Percentiles rank a stretch among this genome's conserved stretches.
Conservation (phyloP, 2,329 filamentous ascomycete genomes). For the Aspergillus pseudoviridinutans region DNA sequence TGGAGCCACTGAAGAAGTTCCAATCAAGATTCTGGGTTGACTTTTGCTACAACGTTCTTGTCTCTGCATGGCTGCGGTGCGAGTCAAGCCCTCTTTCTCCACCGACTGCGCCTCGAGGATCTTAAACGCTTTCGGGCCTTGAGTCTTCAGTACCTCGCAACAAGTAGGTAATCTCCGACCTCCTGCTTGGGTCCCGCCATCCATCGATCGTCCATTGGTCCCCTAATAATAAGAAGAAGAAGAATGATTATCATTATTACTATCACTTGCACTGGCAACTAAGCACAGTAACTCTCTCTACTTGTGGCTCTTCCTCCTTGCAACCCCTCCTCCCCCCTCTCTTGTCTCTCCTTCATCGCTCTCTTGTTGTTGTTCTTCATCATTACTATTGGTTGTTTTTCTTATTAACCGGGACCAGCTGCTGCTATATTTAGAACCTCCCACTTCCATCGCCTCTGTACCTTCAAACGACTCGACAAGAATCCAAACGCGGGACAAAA, state of each 20-base stretch:
- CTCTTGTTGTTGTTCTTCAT: slow-evolving; percentile 16
- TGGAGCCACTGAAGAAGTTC: neutral
- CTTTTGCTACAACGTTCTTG: neutral
- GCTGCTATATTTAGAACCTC: slow-evolving; percentile 36
- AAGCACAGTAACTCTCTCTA: slow-evolving; percentile 11
- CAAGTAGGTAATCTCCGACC: slow-evolving; percentile 19
- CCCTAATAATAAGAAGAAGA: neutral
- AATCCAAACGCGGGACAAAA: neutral
- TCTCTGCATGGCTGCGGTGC: neutral
- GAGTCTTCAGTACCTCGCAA: slow-evolving; percentile 3
- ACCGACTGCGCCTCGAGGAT: slow-evolving; percentile 25
- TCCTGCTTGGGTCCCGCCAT: neutral
- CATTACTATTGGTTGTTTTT: slow-evolving; percentile 17
- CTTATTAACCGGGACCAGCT: slow-evolving; percentile 10
- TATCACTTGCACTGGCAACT: slow-evolving; percentile 3
- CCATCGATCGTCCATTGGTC: neutral
- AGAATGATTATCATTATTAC: neutral
- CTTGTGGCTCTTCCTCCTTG: slow-evolving; percentile 8
- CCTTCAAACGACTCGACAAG: slow-evolving; percentile 3
- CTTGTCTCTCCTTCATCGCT: neutral
- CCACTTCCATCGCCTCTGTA: slow-evolving; percentile 18
- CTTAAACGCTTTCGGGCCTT: slow-evolving; percentile 17
- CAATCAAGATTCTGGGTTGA: neutral
- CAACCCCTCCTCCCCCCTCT: slow-evolving; percentile 2
- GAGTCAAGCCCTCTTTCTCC: slow-evolving; percentile 8